These are phyloP conservation scores for Cladochytrium replicatum DNA, from an alignment of 192 early-diverging fungal species.

Conservation along the genomic window DNA sequence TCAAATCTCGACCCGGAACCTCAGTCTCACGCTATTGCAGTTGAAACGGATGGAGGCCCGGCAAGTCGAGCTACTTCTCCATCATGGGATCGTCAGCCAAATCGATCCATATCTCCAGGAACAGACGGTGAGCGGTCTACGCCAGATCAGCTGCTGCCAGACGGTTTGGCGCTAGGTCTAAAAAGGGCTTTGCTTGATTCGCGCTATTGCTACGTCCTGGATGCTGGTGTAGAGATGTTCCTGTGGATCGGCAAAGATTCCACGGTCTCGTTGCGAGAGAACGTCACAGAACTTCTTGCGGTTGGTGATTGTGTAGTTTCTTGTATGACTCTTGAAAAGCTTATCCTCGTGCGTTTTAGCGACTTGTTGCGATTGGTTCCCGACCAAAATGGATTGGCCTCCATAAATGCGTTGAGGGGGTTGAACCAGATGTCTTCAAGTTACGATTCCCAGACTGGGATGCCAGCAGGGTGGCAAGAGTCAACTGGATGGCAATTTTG, in stretches of 20 bases:
- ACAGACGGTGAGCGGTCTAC: no score
- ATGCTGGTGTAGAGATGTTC: constrained; percentile 35
- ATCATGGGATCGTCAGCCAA: neutral
- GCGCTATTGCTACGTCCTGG: constrained; percentile 32
- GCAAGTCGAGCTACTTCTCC: neutral
- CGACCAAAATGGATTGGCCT: constrained; percentile 35
- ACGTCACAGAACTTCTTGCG: constrained; percentile 33
- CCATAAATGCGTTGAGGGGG: constrained; percentile 17
- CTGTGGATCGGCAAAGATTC: constrained; percentile 38
- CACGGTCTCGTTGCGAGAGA: constrained; percentile 1
- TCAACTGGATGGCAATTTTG: neutral
- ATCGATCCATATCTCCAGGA: no score
- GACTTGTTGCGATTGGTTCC: constrained; percentile 18
- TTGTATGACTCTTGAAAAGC: neutral
- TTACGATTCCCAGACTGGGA: constrained; percentile 41
- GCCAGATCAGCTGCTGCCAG: neutral
- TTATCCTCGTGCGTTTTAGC: constrained; percentile 4
- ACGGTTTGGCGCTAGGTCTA: constrained; percentile 4
- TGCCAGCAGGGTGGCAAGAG: constrained; percentile 10
- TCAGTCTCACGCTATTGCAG: constrained; percentile 12
- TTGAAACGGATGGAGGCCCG: constrained; percentile 4
- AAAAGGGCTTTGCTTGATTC: constrained; percentile 16
- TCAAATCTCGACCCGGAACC: constrained; percentile 19
- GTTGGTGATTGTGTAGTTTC: constrained; percentile 9
- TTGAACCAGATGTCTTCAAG: constrained; percentile 42